A percentile compares a stretch with the other conserved stretches of the same genome.
Conservation (phyloP, 140 eudicot genomes). For the Ambrosia hybrid region DNA sequence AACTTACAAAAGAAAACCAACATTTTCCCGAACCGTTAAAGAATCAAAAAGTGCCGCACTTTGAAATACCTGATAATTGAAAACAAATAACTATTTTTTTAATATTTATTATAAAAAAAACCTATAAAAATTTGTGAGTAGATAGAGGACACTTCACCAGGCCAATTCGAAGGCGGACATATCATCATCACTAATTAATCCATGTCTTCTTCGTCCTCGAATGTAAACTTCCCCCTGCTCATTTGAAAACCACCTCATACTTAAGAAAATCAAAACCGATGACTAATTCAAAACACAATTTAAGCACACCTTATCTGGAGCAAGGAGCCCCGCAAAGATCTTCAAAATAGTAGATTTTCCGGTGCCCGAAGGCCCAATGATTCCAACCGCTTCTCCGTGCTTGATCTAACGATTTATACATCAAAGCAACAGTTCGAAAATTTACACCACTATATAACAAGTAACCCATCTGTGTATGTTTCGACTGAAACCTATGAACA, state of each 20-base stretch:
- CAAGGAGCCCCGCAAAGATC: constrained; percentile 96
- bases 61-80: constrained; percentile 73
- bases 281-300: not conserved
- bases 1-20: constrained; percentile 95
- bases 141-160: constrained; percentile 49
- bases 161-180: constrained; percentile 94
- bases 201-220: constrained; percentile 71
- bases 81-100: not conserved
- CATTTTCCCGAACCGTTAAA: constrained; percentile 93
- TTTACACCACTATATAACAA: not conserved
- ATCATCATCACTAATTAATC: constrained; percentile 93
- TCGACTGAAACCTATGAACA: not conserved
- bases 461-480: not conserved
- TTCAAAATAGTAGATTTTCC: constrained; percentile 97
- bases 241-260: constrained; percentile 16
- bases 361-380: constrained; percentile 98
- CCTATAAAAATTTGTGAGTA: not conserved
- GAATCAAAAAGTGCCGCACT: constrained; percentile 99
- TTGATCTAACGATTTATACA: constrained; percentile 53
- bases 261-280: not conserved
- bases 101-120: not conserved
- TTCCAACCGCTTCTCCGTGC: constrained; percentile 97
- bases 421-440: not conserved
- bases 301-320: constrained; percentile 83
- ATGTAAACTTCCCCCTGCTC: constrained; percentile 87